Evolutionary conservation across 1,284 basidiomycete species (phyloP).

Genomic region (Ceratorhiza oryzae-sativae): DNA sequence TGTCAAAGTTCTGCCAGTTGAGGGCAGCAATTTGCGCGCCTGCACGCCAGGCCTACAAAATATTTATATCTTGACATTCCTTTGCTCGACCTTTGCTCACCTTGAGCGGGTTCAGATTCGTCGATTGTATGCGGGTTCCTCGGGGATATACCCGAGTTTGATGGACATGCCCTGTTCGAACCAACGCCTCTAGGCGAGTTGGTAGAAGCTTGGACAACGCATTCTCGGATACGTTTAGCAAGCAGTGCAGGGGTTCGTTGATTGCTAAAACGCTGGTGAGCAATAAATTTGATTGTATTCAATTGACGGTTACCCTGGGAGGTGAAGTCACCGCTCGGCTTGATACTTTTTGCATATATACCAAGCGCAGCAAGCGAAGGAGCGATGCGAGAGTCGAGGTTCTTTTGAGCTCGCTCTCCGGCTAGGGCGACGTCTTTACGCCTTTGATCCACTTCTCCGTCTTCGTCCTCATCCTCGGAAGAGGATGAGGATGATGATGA

Average conservation of each 20-base stretch:
- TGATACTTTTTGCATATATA: constrained; percentile 39
- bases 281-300: not conserved
- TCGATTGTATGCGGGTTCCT: constrained; percentile 44
- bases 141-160: constrained; percentile 51
- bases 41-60: constrained; percentile 38
- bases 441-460: not conserved
- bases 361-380: constrained; percentile 34
- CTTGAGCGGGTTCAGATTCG: constrained; percentile 35
- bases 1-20: constrained; percentile 48
- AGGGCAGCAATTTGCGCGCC: constrained; percentile 52
- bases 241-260: constrained; percentile 43
- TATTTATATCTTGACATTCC: not conserved
- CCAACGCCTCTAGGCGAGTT: constrained; percentile 41
- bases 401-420: constrained; percentile 27
- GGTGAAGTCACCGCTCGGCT: constrained; percentile 35
- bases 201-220: constrained; percentile 46
- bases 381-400: constrained; percentile 26
- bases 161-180: constrained; percentile 46
- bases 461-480: constrained; percentile 12
- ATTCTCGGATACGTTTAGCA: constrained; percentile 49
- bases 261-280: constrained; percentile 12
- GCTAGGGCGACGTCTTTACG: constrained; percentile 21
- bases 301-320: not conserved
- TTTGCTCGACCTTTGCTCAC: constrained; percentile 42
- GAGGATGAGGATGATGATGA: constrained; percentile 32